Evolutionary conservation across 2,329 filamentous ascomycete genomes (phyloP).

Genomic region (Hymenoscyphus linearis): DNA sequence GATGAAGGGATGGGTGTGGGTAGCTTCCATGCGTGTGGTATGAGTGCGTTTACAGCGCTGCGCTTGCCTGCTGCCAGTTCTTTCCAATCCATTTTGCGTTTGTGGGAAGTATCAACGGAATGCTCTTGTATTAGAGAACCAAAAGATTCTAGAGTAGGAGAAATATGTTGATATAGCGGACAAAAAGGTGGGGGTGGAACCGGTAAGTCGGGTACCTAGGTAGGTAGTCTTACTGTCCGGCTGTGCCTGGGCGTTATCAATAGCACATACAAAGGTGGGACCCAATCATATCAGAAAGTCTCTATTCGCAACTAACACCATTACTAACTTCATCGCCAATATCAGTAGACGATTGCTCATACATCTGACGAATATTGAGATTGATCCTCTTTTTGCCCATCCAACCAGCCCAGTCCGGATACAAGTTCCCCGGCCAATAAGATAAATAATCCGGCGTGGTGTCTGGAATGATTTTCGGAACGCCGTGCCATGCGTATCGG

Average conservation of each 20-base stretch:
- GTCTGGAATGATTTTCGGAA: conserved; percentile 74
- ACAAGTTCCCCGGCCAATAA: conserved; percentile 60
- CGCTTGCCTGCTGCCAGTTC: conserved; percentile 46
- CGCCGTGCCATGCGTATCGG: conserved; percentile 90
- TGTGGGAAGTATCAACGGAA: background rate
- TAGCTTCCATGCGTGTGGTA: conserved; percentile 53
- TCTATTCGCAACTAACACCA: background rate
- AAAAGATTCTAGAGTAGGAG: background rate
- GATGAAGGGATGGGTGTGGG: conserved; percentile 40
- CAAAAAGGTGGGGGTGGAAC: background rate
- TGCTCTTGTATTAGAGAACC: background rate
- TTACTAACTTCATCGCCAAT: background rate
- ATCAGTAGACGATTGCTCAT: conserved; percentile 29
- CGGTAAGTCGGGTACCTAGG: too few species aligned
- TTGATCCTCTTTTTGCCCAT: conserved; percentile 86
- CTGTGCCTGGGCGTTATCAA: background rate
- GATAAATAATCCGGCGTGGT: conserved; percentile 73
- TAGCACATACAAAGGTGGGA: background rate
- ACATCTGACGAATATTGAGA: conserved; percentile 88
- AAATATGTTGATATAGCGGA: background rate
- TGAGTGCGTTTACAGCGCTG: conserved; percentile 45
- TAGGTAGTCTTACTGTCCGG: background rate
- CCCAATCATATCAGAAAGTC: background rate
- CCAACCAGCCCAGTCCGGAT: conserved; percentile 73
- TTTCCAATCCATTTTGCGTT: conserved; percentile 40